A percentile compares a stretch with the other conserved stretches of the same genome.
Conservation (phyloP, 495 filamentous ascomycete species). For the Staphylotrichum tortipilum region DNA sequence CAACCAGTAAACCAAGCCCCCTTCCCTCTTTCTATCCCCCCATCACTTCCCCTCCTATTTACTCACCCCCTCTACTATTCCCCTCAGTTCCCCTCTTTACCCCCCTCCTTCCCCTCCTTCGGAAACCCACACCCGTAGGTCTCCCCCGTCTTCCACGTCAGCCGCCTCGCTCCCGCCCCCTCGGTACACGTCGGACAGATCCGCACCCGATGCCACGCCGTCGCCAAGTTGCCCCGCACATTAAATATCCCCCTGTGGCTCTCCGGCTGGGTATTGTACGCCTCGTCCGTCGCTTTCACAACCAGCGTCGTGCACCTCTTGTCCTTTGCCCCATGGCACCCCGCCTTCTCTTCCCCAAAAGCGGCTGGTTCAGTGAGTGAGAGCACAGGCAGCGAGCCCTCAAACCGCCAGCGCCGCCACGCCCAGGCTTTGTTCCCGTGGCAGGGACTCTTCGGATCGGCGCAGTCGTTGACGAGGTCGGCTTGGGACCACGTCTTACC, state of each 20-base stretch:
- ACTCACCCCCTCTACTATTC: neutral
- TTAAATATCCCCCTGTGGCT: constrained; percentile 45
- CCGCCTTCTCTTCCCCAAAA: no score
- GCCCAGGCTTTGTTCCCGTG: constrained; percentile 41
- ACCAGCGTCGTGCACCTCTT: constrained; percentile 35
- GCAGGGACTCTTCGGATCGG: constrained; percentile 14
- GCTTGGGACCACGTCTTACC: constrained; percentile 48
- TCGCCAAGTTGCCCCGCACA: constrained; percentile 46
- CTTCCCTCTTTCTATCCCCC: neutral
- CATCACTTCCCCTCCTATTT: neutral
- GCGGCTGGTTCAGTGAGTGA: no score
- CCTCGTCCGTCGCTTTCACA: constrained; percentile 51
- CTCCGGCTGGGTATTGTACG: constrained; percentile 50
- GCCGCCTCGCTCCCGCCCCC: neutral
- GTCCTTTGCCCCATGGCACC: neutral
- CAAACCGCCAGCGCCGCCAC: constrained; percentile 47
- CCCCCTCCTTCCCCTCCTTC: constrained; percentile 19
- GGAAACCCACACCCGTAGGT: constrained; percentile 24
- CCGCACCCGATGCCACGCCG: constrained; percentile 45
- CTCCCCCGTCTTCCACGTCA: constrained; percentile 20
- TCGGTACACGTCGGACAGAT: constrained; percentile 23
- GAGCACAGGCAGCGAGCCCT: constrained; percentile 12
- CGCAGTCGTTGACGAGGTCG: constrained; percentile 36
- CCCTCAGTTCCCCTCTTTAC: constrained; percentile 6
- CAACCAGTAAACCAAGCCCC: no score